A percentile compares a stretch with the other conserved stretches of the same genome.
phyloP scores from a whole-genome alignment of 78 protist species.

The Anaeramoeba ignava region DNA sequence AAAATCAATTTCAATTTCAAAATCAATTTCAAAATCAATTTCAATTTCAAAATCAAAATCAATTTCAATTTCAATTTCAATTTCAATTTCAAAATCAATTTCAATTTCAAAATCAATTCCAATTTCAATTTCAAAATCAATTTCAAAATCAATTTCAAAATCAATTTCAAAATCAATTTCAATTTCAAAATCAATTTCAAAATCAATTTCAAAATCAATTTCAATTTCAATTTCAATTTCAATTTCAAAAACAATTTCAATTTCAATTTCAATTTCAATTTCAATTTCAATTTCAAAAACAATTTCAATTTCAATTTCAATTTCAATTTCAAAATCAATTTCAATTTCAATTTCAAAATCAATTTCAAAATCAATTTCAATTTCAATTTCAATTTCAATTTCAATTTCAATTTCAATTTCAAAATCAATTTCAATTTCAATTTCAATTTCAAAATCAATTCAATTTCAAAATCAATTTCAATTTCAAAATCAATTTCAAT shows the following conservation, averaged over 20 bases:
- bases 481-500: neutral
- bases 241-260: too few relatives aligned
- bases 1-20: neutral
- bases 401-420: neutral
- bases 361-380: neutral
- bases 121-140: neutral
- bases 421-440: neutral
- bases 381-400: too few relatives aligned
- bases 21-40: neutral
- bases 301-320: neutral
- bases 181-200: neutral
- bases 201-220: neutral
- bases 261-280: neutral
- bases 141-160: neutral
- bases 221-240: too few relatives aligned
- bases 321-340: neutral
- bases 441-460: neutral
- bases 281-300: neutral
- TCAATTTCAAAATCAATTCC: too few relatives aligned
- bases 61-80: neutral
- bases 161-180: too few relatives aligned
- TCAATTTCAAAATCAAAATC: too few relatives aligned
- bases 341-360: neutral
- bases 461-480: neutral
- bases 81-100: neutral